phyloP scores from a whole-genome alignment of 345 rosid genomes.

The Turritis glabra region DNA sequence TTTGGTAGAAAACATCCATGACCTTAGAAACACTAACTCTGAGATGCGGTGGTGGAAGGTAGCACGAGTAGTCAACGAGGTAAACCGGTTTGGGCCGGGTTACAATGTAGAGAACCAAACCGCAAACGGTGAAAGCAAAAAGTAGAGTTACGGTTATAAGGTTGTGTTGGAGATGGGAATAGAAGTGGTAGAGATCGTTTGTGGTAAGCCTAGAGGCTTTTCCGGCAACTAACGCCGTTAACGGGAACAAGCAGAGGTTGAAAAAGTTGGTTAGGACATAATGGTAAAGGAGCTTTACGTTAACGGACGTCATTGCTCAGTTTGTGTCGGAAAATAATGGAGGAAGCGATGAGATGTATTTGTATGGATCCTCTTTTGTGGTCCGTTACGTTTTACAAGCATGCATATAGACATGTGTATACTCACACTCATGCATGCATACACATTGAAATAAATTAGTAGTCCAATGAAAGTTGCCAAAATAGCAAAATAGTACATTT shows the following conservation, averaged over 20 bases:
- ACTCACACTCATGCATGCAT: constrained; percentile 34
- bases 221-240: constrained; percentile 28
- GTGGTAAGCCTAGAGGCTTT: constrained; percentile 21
- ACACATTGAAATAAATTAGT: constrained; percentile 32
- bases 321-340: constrained; percentile 17
- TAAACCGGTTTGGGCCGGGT: constrained; percentile 36
- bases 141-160: neutral
- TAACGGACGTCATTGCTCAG: constrained; percentile 32
- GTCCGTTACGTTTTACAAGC: constrained; percentile 32
- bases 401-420: constrained; percentile 36
- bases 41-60: constrained; percentile 36
- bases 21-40: constrained; percentile 7
- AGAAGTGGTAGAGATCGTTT: constrained; percentile 20
- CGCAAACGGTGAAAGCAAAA: neutral
- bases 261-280: constrained; percentile 32
- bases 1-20: constrained; percentile 27
- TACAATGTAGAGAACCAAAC: constrained; percentile 27
- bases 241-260: constrained; percentile 29
- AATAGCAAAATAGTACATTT: neutral
- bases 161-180: constrained; percentile 30
- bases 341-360: constrained; percentile 23
- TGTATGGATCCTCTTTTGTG: constrained; percentile 29
- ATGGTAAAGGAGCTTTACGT: constrained; percentile 33
- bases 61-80: constrained; percentile 35
- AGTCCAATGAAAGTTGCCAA: constrained; percentile 31